Evolutionary conservation across 768 basidiomycete genomes (phyloP), one percentile per base, ranked within the genome.

Genomic region (Termitomyces sp.): DNA sequence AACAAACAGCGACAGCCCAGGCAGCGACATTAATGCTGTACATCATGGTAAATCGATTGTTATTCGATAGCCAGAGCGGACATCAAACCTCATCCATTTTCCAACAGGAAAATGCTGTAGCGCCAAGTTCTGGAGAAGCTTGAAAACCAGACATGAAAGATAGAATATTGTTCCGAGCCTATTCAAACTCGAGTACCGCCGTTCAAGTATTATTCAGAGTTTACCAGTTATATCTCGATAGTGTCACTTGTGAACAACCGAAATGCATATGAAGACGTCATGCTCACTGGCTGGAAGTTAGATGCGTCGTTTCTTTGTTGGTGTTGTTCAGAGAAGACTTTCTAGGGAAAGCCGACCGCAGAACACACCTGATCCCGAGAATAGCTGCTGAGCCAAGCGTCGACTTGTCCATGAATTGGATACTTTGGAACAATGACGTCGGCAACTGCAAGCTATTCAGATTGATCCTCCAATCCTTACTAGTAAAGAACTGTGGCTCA

Each of bases 111-210:
- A 90, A 18, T 82, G 79, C 63, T 90, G 89, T 3, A 91, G 75
- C 0, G 83, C 85, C 12, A 89, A 71, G 66, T 90, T 90, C 69
- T 90, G 90, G 0, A 89, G 89, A 64, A 87, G 88, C 65, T 89
- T 87, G 63, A 91, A 90, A 13, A 78, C 65, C 12, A 90, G 79
- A 65, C 89, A 90, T 67, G 84, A 82, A 55, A 91, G 69, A 65
- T 90, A 91, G 69, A 90, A 89, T 35, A 90, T 82, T 6, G 88
- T 90, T 15, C 89, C 89, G 6, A 91, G 83, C 89, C 88, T 89
- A 50, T 22, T 28, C 24, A 28, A 7, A 16, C 13, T 15, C 16
- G 28, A 49, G 3, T 16, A 9, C 5, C 28, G 3, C 28, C 15
- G 15, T 32, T 49, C 28, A 49, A 49, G 28, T 48, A 49, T 13